Evolutionary conservation across 768 basidiomycete genomes (phyloP).

Genomic region (Amanita molliuscula): DNA sequence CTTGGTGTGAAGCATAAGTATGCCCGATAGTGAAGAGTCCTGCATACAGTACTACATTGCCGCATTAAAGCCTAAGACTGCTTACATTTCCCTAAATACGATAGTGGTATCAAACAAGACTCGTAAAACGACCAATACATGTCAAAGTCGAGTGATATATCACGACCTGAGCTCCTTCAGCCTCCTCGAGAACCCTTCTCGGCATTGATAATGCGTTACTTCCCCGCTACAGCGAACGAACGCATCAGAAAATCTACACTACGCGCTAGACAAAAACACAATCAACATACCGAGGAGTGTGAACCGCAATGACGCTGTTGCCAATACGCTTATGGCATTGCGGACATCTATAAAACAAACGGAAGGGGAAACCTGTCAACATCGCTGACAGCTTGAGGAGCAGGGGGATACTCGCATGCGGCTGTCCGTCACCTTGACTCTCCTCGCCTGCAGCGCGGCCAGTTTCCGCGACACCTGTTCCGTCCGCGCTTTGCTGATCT

Average conservation of each 20-base stretch:
- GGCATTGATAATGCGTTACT: conserved; percentile 94
- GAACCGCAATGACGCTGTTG: conserved; percentile 88
- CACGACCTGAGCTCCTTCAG: conserved; percentile 12
- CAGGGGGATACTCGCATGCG: conserved; percentile 60
- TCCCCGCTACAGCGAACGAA: conserved; percentile 52
- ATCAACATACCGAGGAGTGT: conserved; percentile 63
- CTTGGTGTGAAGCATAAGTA: too few relatives aligned
- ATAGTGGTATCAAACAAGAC: neutral
- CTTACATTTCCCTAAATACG: neutral
- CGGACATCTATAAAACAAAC: conserved; percentile 56
- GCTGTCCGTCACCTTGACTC: conserved; percentile 86
- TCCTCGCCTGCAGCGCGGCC: conserved; percentile 66
- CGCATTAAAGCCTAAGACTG: too few relatives aligned
- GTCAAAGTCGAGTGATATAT: conserved; percentile 1
- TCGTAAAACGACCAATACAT: conserved; percentile 4
- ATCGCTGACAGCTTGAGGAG: neutral
- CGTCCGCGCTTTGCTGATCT: conserved; percentile 62
- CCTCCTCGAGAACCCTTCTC: conserved; percentile 69
- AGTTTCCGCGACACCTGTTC: conserved; percentile 68
- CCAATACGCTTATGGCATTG: conserved; percentile 94
- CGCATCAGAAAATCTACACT: neutral
- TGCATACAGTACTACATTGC: too few relatives aligned
- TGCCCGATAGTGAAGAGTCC: too few relatives aligned
- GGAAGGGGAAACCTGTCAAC: neutral
- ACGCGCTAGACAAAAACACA: neutral